Evolutionary conservation across 2,329 filamentous ascomycete species (phyloP).

Genomic region (Arthroderma sp.): DNA sequence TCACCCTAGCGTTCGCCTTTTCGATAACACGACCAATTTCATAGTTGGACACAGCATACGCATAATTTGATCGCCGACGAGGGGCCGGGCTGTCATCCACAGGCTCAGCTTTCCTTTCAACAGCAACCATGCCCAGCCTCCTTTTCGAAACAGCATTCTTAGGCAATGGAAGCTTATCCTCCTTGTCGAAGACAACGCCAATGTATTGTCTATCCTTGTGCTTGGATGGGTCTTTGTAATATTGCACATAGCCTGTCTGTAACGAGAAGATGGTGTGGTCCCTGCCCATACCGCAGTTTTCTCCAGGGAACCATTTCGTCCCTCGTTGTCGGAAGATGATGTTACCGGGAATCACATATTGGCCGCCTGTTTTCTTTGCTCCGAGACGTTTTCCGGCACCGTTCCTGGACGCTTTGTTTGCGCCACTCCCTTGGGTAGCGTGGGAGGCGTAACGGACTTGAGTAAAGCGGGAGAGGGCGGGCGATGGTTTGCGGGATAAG

Average conservation of each 20-base stretch:
- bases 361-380: constrained; percentile 83
- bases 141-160: constrained; percentile 60
- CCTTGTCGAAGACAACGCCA: constrained; percentile 74
- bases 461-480: constrained; percentile 24
- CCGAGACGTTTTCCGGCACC: constrained; percentile 76
- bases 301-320: constrained; percentile 85
- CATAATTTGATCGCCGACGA: constrained; percentile 43
- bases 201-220: constrained; percentile 91
- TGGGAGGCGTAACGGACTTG: constrained; percentile 50
- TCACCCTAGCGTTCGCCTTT: constrained; percentile 43
- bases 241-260: constrained; percentile 81
- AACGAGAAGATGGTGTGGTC: constrained; percentile 92
- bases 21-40: constrained; percentile 52
- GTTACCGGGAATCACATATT: constrained; percentile 89
- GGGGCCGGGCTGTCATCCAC: constrained; percentile 9
- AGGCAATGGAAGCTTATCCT: constrained; percentile 66
- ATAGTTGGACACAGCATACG: constrained; percentile 54
- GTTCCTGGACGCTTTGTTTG: constrained; percentile 54
- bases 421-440: constrained; percentile 47
- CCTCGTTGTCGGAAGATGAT: constrained; percentile 97
- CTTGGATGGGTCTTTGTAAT: constrained; percentile 74
- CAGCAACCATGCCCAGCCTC: constrained; percentile 58
- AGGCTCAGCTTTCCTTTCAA: constrained; percentile 19
- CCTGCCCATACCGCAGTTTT: constrained; percentile 88
- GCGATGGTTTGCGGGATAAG: constrained; percentile 14